phyloP scores from a whole-genome alignment of 352 stramenopile genomes.

The Lagenidium sp. region DNA sequence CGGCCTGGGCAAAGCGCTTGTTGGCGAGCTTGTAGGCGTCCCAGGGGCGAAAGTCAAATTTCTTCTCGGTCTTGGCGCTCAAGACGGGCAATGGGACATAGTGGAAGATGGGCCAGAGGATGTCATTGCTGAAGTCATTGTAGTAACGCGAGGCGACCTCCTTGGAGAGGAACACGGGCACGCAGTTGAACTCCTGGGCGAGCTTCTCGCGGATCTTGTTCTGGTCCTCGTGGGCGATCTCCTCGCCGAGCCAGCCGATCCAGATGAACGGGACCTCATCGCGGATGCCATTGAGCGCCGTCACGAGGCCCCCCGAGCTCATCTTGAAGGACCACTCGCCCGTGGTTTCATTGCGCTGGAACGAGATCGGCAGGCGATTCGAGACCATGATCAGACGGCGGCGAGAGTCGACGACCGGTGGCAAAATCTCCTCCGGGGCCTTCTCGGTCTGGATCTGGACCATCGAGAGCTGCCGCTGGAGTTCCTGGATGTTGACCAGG shows the following conservation, averaged over 20 bases:
- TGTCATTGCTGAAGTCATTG: constrained; percentile 90
- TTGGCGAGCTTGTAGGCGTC: constrained; percentile 84
- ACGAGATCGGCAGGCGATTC: constrained; percentile 88
- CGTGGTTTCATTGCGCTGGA: constrained; percentile 75
- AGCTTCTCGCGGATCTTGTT: constrained; percentile 75
- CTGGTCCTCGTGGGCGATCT: constrained; percentile 80
- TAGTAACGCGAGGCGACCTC: constrained; percentile 88
- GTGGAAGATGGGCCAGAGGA: constrained; percentile 89
- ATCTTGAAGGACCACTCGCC: constrained; percentile 84
- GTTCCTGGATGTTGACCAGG: constrained; percentile 87
- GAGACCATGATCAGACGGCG: constrained; percentile 86
- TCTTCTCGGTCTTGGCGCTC: constrained; percentile 83
- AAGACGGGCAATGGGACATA: constrained; percentile 87
- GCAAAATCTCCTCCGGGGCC: constrained; percentile 60
- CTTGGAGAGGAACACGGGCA: constrained; percentile 85
- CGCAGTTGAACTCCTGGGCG: constrained; percentile 81
- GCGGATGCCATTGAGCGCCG: constrained; percentile 80
- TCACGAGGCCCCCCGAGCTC: constrained; percentile 84
- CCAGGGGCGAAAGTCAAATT: constrained; percentile 87
- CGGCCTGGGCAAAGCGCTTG: constrained; percentile 70
- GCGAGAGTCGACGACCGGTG: constrained; percentile 42
- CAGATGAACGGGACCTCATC: constrained; percentile 88
- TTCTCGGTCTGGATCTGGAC: constrained; percentile 81
- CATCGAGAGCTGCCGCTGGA: constrained; percentile 84
- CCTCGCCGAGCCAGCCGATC: constrained; percentile 87